Evolutionary conservation across 1,284 basidiomycete species (phyloP), one percentile per base, ranked within the genome.

Genomic region (Coniferiporia weirii): DNA sequence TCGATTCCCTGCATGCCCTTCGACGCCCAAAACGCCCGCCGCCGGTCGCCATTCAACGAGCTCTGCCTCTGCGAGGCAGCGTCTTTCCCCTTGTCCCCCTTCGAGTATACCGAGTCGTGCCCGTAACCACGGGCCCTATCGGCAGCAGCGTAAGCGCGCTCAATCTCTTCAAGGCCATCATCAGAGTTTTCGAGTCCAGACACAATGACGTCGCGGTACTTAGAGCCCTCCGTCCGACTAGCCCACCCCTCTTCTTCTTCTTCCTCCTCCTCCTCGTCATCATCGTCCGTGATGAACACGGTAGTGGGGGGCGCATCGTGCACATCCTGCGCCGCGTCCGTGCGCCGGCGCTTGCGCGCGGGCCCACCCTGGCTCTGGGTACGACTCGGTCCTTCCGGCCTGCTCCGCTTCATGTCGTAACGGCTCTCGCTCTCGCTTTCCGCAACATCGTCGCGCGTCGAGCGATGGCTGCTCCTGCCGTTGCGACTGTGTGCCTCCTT

Each of bases 271-370:
- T 66, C 69, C 5, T 67, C 71, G 27, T 73, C 73, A 32, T 79
- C 79, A 34, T 76, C 75, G 57, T 78, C 78, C 3, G 76, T 74
- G 44, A 76, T 79, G 67, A 75, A 81, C 7, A 81, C 75, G 0
- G 76, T 74, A 5, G 13, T 46, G 20, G 44, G 27, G 3, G 48
- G 38, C 17, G 35, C 46, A 27, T 27, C 27, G 27, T 27, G 27
- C 38, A 61, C 59, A 65, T 80, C 78, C 43, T 66, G 61, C 36
- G 65, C 61, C 17, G 66, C 70, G 20, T 73, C 77, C 7, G 69
- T 74, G 61, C 71, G 74, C 53, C 75, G 73, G 17, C 80, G 76
- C 67, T 83, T 84, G 64, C 71, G 74, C 13, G 77, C 74, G 27
- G 78, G 79, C 55, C 73, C 71, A 22, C 59, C 61, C 45, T 47